Evolutionary conservation across 78 protist species (phyloP), one percentile per base, ranked within the genome.

Genomic region (Dictyostelium citrinum): DNA sequence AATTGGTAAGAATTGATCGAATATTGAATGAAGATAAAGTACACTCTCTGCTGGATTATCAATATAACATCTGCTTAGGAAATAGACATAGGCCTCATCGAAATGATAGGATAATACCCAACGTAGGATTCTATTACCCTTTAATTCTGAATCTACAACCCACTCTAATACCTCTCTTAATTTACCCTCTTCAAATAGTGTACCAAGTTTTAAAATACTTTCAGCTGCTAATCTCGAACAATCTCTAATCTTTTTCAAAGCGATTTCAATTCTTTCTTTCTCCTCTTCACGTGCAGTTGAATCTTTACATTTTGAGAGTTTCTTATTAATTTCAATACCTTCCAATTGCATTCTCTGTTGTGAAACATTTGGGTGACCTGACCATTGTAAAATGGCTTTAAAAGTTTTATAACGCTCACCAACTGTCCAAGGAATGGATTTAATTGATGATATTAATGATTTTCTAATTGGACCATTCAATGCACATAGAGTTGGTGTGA

Each of bases 321-420:
- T 60, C 22, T 88, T 88, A 35, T 67, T 78, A 5, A 88, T n/a
- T 79, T 88, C 93, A 35, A 88, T 45, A 0, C 81, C 93, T n/a
- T 88, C 93, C 0, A 88, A 77, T 46, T 88, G 84, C 84, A 78
- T 88, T 31, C 93, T n/a, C 45, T 83, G 41, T 41, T 76, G 70
- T 3, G 93, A 78, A 2, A 88, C 93, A 14, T 72, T 49, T n/a
- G 84, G 85, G 49, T 88, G 93, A 35, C 93, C 93, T 5, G 76
- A 49, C 93, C 93, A 88, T 35, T 88, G 93, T 12, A 88, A 33
- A 43, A 88, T 88, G 1, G 93, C 82, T 22, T 64, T 58, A 51
- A 88, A 88, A 1, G 93, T 88, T 51, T 88, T 88, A 83, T 72
- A 88, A 55, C 93, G 82, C 24, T 88, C 93, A n/a, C 93, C 93